Conservation (phyloP, 2,329 filamentous ascomycete species). For the Metarhizium sp. region DNA sequence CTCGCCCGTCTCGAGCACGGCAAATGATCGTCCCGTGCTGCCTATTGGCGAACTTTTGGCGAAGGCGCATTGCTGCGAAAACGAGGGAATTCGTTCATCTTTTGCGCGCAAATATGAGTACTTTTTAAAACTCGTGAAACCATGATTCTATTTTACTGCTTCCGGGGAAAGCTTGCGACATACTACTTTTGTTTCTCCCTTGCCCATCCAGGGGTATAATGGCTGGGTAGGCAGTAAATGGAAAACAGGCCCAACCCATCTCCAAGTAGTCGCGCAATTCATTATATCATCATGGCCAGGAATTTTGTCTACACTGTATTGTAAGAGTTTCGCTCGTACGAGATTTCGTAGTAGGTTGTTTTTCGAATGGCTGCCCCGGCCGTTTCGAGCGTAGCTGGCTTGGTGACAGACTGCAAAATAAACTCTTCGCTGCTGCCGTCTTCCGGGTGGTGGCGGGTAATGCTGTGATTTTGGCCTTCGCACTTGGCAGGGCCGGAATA, state of each 20-base stretch:
- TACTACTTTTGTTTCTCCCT: not conserved
- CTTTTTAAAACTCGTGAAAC: too few relatives aligned
- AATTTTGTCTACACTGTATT: not conserved
- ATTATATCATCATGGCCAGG: not conserved
- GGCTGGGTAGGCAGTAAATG: too few relatives aligned
- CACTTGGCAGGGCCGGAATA: slow-evolving; percentile 21
- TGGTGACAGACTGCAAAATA: slow-evolving; percentile 18
- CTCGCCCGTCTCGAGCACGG: too few relatives aligned
- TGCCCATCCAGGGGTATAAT: not conserved
- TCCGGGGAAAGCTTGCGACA: not conserved
- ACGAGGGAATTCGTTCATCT: too few relatives aligned
- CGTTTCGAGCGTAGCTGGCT: not conserved
- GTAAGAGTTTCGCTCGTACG: slow-evolving; percentile 17
- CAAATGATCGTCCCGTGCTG: not conserved
- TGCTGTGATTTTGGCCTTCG: slow-evolving; percentile 16
- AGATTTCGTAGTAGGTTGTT: slow-evolving; percentile 26
- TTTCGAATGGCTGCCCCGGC: slow-evolving; percentile 21
- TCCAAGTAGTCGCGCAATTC: not conserved
- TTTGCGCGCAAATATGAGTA: too few relatives aligned
- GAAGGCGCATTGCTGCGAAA: not conserved
- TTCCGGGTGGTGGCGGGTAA: slow-evolving; percentile 12
- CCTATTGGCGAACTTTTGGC: not conserved
- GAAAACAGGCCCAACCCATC: too few relatives aligned
- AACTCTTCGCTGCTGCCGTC: slow-evolving; percentile 25
- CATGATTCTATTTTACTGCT: too few relatives aligned